These are phyloP conservation scores for Coniochaeta sp. DNA, from an alignment of 2,329 filamentous ascomycete genomes.

Conservation along the genomic window DNA sequence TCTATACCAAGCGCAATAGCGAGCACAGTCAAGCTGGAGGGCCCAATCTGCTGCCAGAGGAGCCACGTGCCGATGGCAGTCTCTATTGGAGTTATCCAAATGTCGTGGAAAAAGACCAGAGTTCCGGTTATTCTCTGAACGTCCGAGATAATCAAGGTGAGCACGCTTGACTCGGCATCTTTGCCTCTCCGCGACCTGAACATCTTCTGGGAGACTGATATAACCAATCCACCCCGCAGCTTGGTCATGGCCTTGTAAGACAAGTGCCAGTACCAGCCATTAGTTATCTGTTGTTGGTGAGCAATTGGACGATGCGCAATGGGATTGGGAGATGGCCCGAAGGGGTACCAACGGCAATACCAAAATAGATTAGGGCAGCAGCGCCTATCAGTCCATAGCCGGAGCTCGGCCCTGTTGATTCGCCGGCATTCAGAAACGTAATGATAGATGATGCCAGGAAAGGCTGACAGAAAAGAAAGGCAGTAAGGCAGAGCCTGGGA, in stretches of 20 bases:
- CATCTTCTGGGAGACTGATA: background rate
- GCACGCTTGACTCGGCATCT: background rate
- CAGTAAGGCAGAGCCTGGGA: background rate
- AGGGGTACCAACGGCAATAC: background rate
- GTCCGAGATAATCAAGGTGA: background rate
- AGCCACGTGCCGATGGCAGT: background rate
- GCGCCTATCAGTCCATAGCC: background rate
- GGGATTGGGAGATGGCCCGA: background rate
- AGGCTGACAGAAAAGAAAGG: background rate
- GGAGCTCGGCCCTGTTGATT: background rate
- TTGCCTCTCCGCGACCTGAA: background rate
- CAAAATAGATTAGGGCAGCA: background rate
- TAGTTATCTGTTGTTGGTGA: background rate
- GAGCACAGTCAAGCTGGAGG: background rate
- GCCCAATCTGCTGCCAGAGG: background rate
- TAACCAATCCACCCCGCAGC: background rate
- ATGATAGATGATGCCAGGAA: background rate
- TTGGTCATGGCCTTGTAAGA: background rate
- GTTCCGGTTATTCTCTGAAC: background rate
- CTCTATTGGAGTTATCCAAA: background rate
- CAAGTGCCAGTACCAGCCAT: background rate
- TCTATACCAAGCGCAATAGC: background rate
- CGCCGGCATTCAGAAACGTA: background rate
- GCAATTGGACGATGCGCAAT: background rate
- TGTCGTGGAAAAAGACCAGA: background rate